Base-by-base conservation (phyloP, 164 flowering plant genomes). In the Paratinospora sagittata region DNA sequence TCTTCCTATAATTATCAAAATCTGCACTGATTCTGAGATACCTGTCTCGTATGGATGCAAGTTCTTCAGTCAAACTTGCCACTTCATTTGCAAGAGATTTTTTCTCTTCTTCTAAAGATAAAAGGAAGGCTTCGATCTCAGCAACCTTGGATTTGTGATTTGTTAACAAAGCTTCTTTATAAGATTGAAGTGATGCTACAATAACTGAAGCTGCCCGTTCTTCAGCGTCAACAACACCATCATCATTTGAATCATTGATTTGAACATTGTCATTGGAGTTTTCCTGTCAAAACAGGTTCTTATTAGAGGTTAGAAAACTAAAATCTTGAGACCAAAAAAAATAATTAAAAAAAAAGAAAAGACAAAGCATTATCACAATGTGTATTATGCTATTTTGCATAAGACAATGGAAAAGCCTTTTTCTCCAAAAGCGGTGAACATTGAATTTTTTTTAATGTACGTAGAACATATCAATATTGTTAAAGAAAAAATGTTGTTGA, bases 1-100 rank as follows among this genome's bases (percentile, higher is more conserved):
- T 88, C 81, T 91, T 95, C 73, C 97, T 78, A 60, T 88, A 95
- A 78, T 92, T 92, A 74, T 95, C 97, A 79, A 95, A 95, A 77
- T 95, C 98, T 1, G 97, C 98, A 83, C 92, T 82, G 21, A 92
- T 87, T 78, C 98, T 80, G 63, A 92, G 86, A 81, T 85, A 34
- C 64, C 91, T 82, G 1, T 83, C 95, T 81, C 67, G 90, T 77
- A 79, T 89, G 0, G 57, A 33, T 13, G 92, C 79, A 5, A 92
- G 57, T 37, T 92, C 97, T 75, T 80, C 85, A 66, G 90, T 83
- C 67, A 89, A 73, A 10, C 79, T 37, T 27, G 75, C 78, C 65
- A 89, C 79, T 82, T 88, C 84, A 19, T 27, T 79, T 55, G 82
- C 87, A 65, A 92, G 84, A 47, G 81, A 74, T 14, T 66, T 69